Conservation (phyloP, 169 alveolate species). For the Babesia microti region DNA sequence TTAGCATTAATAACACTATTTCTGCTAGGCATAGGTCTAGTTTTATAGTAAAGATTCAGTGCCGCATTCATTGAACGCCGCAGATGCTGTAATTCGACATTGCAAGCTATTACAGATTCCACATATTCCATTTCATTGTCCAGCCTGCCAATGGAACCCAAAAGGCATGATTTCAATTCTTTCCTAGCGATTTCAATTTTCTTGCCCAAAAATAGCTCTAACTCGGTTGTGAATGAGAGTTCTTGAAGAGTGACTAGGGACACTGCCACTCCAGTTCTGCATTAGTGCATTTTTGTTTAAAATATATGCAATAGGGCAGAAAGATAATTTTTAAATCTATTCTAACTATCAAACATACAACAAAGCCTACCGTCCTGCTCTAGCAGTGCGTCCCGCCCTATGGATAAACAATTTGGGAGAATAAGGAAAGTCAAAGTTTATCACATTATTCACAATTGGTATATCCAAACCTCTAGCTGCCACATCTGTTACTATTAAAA, state of each 20-base stretch:
- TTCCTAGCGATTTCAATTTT: slow-evolving; percentile 6
- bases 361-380: slow-evolving; percentile 90
- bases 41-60: slow-evolving; percentile 40
- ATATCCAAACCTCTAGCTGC: slow-evolving; percentile 99
- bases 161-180: slow-evolving; percentile 6
- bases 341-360: too few species aligned
- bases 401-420: slow-evolving; percentile 91
- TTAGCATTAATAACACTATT: slow-evolving; percentile 15
- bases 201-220: slow-evolving; percentile 13
- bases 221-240: slow-evolving; percentile 25
- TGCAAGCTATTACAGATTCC: slow-evolving; percentile 4
- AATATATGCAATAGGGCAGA: too few species aligned
- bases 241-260: slow-evolving; percentile 37
- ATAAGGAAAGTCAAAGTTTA: slow-evolving; percentile 93
- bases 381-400: slow-evolving; percentile 98
- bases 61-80: slow-evolving; percentile 36
- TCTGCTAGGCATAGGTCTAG: slow-evolving; percentile 43
- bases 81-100: slow-evolving; percentile 17
- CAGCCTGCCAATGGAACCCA: slow-evolving; percentile 30
- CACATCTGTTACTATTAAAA: slow-evolving; percentile 89
- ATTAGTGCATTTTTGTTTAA: too few species aligned
- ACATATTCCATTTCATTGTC: slow-evolving; percentile 14
- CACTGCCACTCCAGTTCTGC: slow-evolving; percentile 42
- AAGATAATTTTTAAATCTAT: too few species aligned
- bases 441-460: slow-evolving; percentile 89